Evolutionary conservation across 2,329 filamentous ascomycete species (phyloP).

Genomic region (Aspergillus nomiae): DNA sequence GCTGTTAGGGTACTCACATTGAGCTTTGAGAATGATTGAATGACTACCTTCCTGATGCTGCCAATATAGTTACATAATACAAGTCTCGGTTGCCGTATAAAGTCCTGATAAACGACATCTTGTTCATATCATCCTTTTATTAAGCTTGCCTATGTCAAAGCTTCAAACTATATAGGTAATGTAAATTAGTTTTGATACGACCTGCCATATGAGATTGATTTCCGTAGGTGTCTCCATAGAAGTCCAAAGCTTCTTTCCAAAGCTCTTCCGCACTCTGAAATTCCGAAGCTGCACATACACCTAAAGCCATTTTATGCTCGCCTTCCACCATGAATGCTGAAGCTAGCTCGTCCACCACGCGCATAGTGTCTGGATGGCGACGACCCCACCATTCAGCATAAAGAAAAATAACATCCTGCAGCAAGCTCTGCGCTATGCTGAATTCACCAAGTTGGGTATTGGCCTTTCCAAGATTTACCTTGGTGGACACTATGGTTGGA

Average conservation of each 20-base stretch:
- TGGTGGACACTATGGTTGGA: not conserved
- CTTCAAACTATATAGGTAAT: not conserved
- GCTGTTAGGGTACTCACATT: not conserved
- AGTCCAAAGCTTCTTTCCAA: not conserved
- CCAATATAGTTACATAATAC: not conserved
- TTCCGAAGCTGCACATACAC: not conserved
- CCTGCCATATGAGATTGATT: not conserved
- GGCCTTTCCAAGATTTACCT: not conserved
- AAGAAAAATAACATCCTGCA: not conserved
- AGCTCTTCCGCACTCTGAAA: not conserved
- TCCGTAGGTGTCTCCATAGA: not conserved
- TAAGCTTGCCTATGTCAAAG: not conserved
- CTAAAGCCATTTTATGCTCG: not conserved
- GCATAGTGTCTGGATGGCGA: not conserved
- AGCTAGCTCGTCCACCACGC: not conserved
- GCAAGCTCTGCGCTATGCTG: not conserved
- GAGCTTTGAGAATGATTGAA: not conserved
- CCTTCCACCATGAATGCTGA: not conserved
- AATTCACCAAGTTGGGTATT: not conserved
- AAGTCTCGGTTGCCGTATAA: not conserved
- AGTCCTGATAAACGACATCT: not conserved
- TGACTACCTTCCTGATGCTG: not conserved
- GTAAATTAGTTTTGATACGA: not conserved
- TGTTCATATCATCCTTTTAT: not conserved
- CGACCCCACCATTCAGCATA: not conserved